Percentiles rank a stretch among this genome's conserved stretches.
Conservation (phyloP, 208 protist genomes). For the Vickermania ingenoplastis region DNA sequence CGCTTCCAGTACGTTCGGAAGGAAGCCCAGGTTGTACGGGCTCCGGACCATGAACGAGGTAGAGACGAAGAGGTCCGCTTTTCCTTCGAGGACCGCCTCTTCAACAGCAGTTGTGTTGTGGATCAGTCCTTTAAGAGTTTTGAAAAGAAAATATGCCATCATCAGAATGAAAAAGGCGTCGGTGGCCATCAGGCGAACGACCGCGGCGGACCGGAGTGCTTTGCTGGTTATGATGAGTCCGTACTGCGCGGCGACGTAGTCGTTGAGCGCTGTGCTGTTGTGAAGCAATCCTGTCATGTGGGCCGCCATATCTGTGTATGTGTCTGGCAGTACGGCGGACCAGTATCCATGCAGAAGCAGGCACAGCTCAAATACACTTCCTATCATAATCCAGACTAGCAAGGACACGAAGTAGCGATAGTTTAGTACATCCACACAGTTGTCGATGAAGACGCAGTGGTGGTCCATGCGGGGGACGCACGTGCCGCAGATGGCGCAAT, state of each 20-base stretch:
- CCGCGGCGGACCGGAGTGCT: slow-evolving; percentile 6
- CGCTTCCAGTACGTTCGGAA: slow-evolving; percentile 49
- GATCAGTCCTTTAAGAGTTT: slow-evolving; percentile 14
- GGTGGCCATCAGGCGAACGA: slow-evolving; percentile 21
- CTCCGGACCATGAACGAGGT: slow-evolving; percentile 27
- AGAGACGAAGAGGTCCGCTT: slow-evolving; percentile 13
- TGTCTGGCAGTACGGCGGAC: not conserved
- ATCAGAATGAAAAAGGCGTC: slow-evolving; percentile 29
- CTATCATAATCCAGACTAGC: slow-evolving; percentile 40
- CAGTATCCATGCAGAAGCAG: slow-evolving; percentile 22
- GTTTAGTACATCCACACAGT: slow-evolving; percentile 80
- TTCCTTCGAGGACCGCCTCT: slow-evolving; percentile 26
- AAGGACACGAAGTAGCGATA: slow-evolving; percentile 76
- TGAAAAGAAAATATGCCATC: slow-evolving; percentile 43
- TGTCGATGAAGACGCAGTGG: slow-evolving; percentile 89
- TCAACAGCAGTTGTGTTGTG: slow-evolving; percentile 70
- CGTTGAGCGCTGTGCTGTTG: not conserved
- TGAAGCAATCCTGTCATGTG: not conserved
- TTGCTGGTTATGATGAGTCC: too few species aligned
- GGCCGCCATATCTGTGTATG: not conserved
- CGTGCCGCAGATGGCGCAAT: slow-evolving; percentile 65
- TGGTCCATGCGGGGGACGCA: slow-evolving; percentile 86
- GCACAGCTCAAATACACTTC: slow-evolving; percentile 14
- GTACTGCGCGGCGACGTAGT: not conserved
- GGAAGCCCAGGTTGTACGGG: slow-evolving; percentile 65